Conservation (phyloP, 805 yeast genomes). For the Ogataea populi-albae region DNA sequence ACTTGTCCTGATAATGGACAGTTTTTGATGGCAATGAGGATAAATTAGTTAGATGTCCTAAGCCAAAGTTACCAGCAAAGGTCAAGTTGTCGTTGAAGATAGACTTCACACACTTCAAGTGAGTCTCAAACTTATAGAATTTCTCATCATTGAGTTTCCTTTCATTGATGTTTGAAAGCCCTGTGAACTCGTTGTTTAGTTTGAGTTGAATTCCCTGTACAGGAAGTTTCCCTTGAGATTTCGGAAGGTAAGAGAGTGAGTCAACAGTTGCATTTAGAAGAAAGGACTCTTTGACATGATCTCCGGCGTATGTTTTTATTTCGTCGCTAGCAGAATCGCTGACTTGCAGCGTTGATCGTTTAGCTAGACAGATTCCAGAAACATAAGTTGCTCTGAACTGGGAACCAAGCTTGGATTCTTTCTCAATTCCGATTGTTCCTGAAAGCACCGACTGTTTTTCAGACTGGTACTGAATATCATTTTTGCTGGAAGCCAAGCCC, state of each 20-base stretch:
- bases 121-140: constrained; percentile 38
- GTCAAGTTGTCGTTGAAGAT: constrained; percentile 46
- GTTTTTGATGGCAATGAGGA: constrained; percentile 24
- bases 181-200: constrained; percentile 46
- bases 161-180: constrained; percentile 19
- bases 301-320: constrained; percentile 57
- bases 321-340: constrained; percentile 53
- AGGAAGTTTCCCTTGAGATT: constrained; percentile 40
- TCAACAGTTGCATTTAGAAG: constrained; percentile 43
- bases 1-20: constrained; percentile 72
- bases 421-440: constrained; percentile 49
- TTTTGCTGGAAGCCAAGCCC: constrained; percentile 49
- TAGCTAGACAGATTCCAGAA: constrained; percentile 57
- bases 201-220: constrained; percentile 42
- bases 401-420: constrained; percentile 4
- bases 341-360: constrained; percentile 53
- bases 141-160: constrained; percentile 22
- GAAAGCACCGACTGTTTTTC: constrained; percentile 52
- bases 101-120: constrained; percentile 37
- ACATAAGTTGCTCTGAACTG: constrained; percentile 22
- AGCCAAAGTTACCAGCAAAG: constrained; percentile 44
- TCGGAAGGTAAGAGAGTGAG: constrained; percentile 37
- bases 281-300: constrained; percentile 56
- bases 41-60: constrained; percentile 55
- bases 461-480: constrained; percentile 47